phyloP scores from a whole-genome alignment of 2,329 filamentous ascomycete species.

The Monilinia vaccinii-corymbosi region DNA sequence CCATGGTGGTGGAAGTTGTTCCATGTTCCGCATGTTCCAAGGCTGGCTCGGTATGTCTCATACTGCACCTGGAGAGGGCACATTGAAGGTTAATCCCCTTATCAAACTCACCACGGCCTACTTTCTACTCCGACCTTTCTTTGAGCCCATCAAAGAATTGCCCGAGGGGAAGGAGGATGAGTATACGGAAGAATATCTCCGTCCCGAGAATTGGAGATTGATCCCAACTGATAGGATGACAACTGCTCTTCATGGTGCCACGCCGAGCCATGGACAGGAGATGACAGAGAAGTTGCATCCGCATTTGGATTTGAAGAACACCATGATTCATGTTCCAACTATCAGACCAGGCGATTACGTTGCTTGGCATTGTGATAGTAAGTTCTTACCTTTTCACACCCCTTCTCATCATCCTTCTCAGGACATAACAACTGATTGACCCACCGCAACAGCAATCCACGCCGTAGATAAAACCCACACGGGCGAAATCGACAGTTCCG shows the following conservation, averaged over 20 bases:
- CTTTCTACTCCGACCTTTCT: slow-evolving; percentile 75
- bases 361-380: slow-evolving; percentile 45
- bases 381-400: not conserved
- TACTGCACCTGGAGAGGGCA: slow-evolving; percentile 67
- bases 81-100: slow-evolving; percentile 72
- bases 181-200: slow-evolving; percentile 2
- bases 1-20: slow-evolving; percentile 71
- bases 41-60: slow-evolving; percentile 77
- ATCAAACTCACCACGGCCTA: slow-evolving; percentile 70
- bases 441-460: slow-evolving; percentile 37
- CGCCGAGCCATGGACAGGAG: slow-evolving; percentile 54
- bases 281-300: slow-evolving; percentile 52
- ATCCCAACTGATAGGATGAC: slow-evolving; percentile 28
- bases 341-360: slow-evolving; percentile 62
- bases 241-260: slow-evolving; percentile 59
- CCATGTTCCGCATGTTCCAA: slow-evolving; percentile 81
- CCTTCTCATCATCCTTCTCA: not conserved
- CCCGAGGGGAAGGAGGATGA: slow-evolving; percentile 36
- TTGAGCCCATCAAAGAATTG: slow-evolving; percentile 35
- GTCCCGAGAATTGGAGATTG: slow-evolving; percentile 48
- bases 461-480: slow-evolving; percentile 72
- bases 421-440: not conserved
- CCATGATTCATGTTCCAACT: slow-evolving; percentile 56
- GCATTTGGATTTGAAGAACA: slow-evolving; percentile 49
- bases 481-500: slow-evolving; percentile 66